A percentile compares a stretch with the other conserved stretches of the same genome.
Evolutionary conservation across 2,329 filamentous ascomycete species (phyloP).

Genomic region (Zymoseptoria pseudotritici): DNA sequence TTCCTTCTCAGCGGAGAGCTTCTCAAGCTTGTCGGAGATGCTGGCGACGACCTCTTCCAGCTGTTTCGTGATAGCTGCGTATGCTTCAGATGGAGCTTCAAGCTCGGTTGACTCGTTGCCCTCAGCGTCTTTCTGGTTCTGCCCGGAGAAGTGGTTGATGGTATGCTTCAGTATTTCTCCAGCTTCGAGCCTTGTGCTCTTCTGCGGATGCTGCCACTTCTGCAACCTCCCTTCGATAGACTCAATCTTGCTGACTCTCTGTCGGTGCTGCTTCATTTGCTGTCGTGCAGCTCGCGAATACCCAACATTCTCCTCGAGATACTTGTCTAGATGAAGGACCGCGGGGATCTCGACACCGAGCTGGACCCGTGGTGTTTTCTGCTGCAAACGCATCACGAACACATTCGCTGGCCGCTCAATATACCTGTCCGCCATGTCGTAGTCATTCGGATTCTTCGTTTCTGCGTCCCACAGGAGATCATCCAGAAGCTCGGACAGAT

Average conservation of each 20-base stretch:
- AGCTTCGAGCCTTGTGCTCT: conserved; percentile 30
- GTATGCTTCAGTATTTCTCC: conserved; percentile 31
- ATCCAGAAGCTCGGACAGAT: conserved; percentile 24
- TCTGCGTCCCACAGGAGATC: conserved; percentile 26
- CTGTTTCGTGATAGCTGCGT: conserved; percentile 25
- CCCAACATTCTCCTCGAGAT: conserved; percentile 46
- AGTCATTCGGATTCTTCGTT: conserved; percentile 11
- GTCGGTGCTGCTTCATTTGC: conserved; percentile 30
- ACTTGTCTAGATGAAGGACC: conserved; percentile 53
- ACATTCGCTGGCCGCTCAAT: conserved; percentile 47
- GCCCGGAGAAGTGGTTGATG: conserved; percentile 26
- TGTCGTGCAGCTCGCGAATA: conserved; percentile 42
- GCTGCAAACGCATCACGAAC: conserved; percentile 43
- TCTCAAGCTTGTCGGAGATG: conserved; percentile 26
- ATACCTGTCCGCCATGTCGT: conserved; percentile 20
- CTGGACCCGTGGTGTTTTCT: conserved; percentile 26
- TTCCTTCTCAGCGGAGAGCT: conserved; percentile 24
- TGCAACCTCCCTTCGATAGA: conserved; percentile 31
- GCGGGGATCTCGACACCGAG: conserved; percentile 46
- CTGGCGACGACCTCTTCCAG: conserved; percentile 29
- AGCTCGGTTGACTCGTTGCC: conserved; percentile 11
- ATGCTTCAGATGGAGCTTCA: conserved; percentile 6
- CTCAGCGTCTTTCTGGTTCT: conserved; percentile 20
- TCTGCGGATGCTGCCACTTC: conserved; percentile 26
- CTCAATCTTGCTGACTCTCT: conserved; percentile 27